phyloP scores from a whole-genome alignment of 2,329 filamentous ascomycete species.

The Aspergillus ruber region DNA sequence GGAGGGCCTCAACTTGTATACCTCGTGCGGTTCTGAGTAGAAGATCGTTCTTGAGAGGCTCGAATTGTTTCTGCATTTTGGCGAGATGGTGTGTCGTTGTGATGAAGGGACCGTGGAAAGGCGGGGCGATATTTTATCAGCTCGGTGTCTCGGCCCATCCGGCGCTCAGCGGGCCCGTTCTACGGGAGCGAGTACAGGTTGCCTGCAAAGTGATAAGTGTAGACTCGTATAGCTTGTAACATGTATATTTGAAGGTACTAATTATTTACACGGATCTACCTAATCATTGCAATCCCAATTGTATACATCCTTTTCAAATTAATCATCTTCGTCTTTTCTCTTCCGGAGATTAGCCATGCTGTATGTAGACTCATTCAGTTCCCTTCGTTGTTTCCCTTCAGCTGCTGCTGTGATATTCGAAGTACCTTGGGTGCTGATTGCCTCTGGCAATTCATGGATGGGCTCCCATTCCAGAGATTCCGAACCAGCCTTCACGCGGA shows the following conservation, averaged over 20 bases:
- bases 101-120: constrained; percentile 14
- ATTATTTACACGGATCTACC: background rate
- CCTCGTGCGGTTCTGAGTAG: constrained; percentile 85
- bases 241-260: too few species aligned
- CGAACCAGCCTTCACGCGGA: constrained; percentile 15
- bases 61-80: constrained; percentile 65
- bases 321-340: constrained; percentile 19
- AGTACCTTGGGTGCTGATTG: constrained; percentile 27
- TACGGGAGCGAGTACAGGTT: too few species aligned
- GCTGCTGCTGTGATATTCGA: constrained; percentile 16
- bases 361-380: constrained; percentile 33
- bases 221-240: too few species aligned
- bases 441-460: constrained; percentile 11
- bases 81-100: constrained; percentile 5
- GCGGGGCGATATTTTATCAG: constrained; percentile 8
- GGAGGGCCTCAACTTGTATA: constrained; percentile 33
- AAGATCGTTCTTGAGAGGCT: constrained; percentile 85
- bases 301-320: constrained; percentile 7
- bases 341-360: constrained; percentile 37
- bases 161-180: too few species aligned
- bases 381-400: constrained; percentile 25
- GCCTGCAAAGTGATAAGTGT: too few species aligned
- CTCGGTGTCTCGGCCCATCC: background rate
- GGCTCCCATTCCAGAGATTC: constrained; percentile 23
- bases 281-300: background rate